These are phyloP conservation scores for Rhazya stricta DNA, from an alignment of 257 asterid genomes.

Conservation along the genomic window DNA sequence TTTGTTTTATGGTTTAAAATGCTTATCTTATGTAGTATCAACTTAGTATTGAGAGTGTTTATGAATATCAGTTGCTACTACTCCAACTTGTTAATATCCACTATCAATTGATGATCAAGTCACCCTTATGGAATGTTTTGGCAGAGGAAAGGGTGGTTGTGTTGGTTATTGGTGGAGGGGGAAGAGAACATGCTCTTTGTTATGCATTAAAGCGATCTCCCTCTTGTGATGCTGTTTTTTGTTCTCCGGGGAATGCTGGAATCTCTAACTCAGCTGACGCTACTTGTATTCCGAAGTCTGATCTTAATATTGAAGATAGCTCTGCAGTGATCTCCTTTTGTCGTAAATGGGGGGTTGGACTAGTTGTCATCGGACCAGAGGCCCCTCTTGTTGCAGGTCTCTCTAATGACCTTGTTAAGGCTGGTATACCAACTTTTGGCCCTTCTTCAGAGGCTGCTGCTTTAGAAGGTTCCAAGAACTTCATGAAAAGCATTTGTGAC, in stretches of 20 bases:
- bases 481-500: slow-evolving; percentile 83
- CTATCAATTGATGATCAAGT: background rate
- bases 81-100: background rate
- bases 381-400: slow-evolving; percentile 97
- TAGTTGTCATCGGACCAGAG: slow-evolving; percentile 91
- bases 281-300: slow-evolving; percentile 50
- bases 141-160: slow-evolving; percentile 69
- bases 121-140: slow-evolving; percentile 11
- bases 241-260: slow-evolving; percentile 97
- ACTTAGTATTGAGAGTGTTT: background rate
- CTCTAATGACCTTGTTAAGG: slow-evolving; percentile 75
- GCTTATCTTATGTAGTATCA: background rate
- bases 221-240: slow-evolving; percentile 73
- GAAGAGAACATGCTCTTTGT: slow-evolving; percentile 93
- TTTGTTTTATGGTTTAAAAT: background rate
- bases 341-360: slow-evolving; percentile 69
- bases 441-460: slow-evolving; percentile 98
- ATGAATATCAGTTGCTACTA: background rate
- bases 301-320: slow-evolving; percentile 66
- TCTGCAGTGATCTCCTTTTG: slow-evolving; percentile 71
- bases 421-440: slow-evolving; percentile 88
- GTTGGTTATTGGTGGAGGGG: slow-evolving; percentile 97
- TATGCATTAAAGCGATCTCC: slow-evolving; percentile 73
- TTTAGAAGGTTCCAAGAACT: slow-evolving; percentile 86
- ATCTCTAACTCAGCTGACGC: slow-evolving; percentile 81